Evolutionary conservation across 345 rosid genomes (phyloP).

Genomic region (Acer negundo): DNA sequence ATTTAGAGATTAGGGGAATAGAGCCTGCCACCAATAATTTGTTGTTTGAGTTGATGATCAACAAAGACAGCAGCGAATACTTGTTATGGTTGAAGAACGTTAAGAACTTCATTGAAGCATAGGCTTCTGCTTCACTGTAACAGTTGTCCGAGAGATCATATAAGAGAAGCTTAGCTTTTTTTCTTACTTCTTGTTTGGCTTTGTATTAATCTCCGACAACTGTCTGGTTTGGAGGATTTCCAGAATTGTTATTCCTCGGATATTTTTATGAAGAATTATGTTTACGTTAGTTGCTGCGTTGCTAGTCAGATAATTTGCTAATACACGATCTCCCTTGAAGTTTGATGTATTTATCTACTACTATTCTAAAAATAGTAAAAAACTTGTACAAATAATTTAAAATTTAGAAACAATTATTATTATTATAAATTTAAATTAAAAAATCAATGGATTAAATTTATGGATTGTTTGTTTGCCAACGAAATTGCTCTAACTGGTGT

Average conservation of each 20-base stretch:
- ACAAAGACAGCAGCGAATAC: slow-evolving; percentile 77
- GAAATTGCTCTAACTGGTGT: too few species aligned
- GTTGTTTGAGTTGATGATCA: slow-evolving; percentile 90
- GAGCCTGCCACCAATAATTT: slow-evolving; percentile 70
- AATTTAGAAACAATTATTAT: too few species aligned
- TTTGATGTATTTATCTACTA: too few species aligned
- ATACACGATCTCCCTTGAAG: too few species aligned
- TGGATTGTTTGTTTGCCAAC: too few species aligned
- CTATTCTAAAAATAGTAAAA: too few species aligned
- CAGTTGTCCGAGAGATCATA: neutral
- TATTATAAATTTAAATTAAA: too few species aligned
- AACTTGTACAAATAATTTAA: too few species aligned
- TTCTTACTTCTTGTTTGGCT: neutral
- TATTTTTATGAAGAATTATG: neutral
- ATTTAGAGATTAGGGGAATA: slow-evolving; percentile 75
- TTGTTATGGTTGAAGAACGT: slow-evolving; percentile 73
- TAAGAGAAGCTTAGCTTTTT: neutral
- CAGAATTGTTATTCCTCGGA: neutral
- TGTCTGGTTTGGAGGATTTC: neutral
- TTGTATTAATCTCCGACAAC: neutral
- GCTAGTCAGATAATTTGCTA: too few species aligned
- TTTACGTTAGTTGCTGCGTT: neutral
- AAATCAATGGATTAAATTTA: too few species aligned
- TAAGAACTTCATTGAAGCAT: slow-evolving; percentile 61
- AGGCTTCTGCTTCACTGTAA: slow-evolving; percentile 10